Percentiles rank a stretch among this genome's conserved stretches.
Evolutionary conservation across 352 stramenopile genomes (phyloP).

Genomic region (Phytopythium ostracodes): DNA sequence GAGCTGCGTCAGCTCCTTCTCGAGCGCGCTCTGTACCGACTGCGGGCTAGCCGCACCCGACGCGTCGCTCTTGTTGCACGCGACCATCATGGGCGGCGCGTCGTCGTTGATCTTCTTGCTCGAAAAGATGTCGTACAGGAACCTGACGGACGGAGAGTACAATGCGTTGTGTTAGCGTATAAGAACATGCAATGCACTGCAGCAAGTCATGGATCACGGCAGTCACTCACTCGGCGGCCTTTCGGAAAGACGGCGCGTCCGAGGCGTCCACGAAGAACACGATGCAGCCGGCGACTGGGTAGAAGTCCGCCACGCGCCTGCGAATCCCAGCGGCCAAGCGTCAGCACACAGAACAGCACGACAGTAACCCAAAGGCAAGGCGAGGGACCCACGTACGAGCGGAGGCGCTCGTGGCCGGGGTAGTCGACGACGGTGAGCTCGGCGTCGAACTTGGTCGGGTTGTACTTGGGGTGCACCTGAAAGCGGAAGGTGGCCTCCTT

Average conservation of each 20-base stretch:
- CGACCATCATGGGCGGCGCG: slow-evolving; percentile 62
- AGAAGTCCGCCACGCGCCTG: slow-evolving; percentile 71
- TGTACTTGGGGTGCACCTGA: slow-evolving; percentile 59
- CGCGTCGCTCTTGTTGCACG: slow-evolving; percentile 83
- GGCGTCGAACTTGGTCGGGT: slow-evolving; percentile 62
- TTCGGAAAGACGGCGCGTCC: slow-evolving; percentile 59
- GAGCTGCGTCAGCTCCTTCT: slow-evolving; percentile 82
- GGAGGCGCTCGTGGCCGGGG: slow-evolving; percentile 76
- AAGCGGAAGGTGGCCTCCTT: slow-evolving; percentile 72
- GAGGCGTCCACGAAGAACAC: slow-evolving; percentile 76
- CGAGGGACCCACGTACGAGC: slow-evolving; percentile 33
- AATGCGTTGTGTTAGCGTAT: background rate
- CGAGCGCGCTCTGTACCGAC: slow-evolving; percentile 50
- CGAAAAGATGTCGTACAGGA: slow-evolving; percentile 85
- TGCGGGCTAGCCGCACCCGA: slow-evolving; percentile 36
- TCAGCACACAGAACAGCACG: background rate
- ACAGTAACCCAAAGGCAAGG: background rate
- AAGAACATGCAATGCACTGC: too few relatives aligned
- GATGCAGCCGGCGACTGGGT: slow-evolving; percentile 61
- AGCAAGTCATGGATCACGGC: background rate
- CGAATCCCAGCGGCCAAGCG: too few relatives aligned
- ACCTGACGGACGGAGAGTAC: slow-evolving; percentile 22
- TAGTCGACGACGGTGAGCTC: slow-evolving; percentile 78
- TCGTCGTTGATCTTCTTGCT: slow-evolving; percentile 82
- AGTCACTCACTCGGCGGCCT: slow-evolving; percentile 66